These are phyloP conservation scores for Viola pubescens DNA, from an alignment of 441 rosid genomes.

Conservation along the genomic window DNA sequence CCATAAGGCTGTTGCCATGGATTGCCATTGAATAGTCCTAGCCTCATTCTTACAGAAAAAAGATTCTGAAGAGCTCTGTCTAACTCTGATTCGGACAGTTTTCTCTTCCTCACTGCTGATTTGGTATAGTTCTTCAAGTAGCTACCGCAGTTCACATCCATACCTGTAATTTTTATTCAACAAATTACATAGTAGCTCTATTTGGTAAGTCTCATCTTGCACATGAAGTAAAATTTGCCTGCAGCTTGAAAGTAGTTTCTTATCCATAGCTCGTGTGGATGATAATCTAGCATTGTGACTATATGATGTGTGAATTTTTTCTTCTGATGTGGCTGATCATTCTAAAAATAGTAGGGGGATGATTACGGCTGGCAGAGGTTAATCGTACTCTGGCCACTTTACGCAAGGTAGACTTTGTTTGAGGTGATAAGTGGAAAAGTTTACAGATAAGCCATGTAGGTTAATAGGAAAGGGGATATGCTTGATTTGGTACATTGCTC, in stretches of 20 bases:
- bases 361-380: no score
- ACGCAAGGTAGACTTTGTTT: no score
- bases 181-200: neutral
- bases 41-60: slow-evolving; percentile 66
- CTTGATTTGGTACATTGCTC: no score
- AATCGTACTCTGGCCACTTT: no score
- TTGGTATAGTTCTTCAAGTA: slow-evolving; percentile 57
- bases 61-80: slow-evolving; percentile 69
- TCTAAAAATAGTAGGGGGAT: no score
- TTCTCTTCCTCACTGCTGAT: slow-evolving; percentile 56
- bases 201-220: neutral
- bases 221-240: neutral
- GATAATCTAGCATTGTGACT: no score
- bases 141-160: slow-evolving; percentile 78
- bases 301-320: no score
- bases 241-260: neutral
- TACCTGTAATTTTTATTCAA: slow-evolving; percentile 31
- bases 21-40: slow-evolving; percentile 74
- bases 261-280: neutral
- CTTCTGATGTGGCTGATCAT: no score
- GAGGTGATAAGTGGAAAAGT: no score
- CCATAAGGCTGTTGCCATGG: slow-evolving; percentile 50
- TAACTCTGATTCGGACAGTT: slow-evolving; percentile 44
- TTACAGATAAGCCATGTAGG: no score
- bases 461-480: no score